Conservation (phyloP, 495 filamentous ascomycete genomes). For the Neurospora sp. region DNA sequence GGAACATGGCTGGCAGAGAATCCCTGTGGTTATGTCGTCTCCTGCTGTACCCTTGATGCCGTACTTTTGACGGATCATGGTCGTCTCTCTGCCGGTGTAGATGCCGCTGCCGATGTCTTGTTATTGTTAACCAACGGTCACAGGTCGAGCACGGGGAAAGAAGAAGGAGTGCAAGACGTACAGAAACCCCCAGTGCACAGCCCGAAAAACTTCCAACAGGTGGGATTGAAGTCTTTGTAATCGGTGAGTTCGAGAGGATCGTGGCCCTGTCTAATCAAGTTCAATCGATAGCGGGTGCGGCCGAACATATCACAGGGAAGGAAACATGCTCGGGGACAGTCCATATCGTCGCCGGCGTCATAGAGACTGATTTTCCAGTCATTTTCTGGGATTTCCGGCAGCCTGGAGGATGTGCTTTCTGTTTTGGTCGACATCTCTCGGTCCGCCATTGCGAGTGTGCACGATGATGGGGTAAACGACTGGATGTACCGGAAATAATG, state of each 20-base stretch:
- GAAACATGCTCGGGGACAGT: conserved; percentile 14
- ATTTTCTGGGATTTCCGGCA: not conserved
- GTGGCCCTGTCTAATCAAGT: conserved; percentile 1
- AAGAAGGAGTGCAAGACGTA: not conserved
- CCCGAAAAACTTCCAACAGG: conserved; percentile 11
- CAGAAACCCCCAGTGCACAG: conserved; percentile 9
- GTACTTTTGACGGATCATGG: conserved; percentile 13
- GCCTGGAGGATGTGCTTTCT: not conserved
- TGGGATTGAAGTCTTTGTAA: conserved; percentile 11
- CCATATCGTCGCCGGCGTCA: conserved; percentile 10
- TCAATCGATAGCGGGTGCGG: conserved; percentile 13
- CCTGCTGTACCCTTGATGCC: conserved; percentile 12
- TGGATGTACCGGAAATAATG: not conserved
- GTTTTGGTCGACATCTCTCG: not conserved
- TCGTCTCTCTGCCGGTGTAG: conserved; percentile 12
- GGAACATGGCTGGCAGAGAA: conserved; percentile 20
- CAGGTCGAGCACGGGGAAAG: not conserved
- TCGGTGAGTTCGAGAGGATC: conserved; percentile 13
- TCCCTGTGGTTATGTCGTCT: conserved; percentile 14
- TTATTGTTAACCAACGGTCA: not conserved
- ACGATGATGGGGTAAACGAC: not conserved
- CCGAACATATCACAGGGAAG: conserved; percentile 15
- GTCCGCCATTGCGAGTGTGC: not conserved
- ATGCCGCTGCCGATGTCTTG: conserved; percentile 19
- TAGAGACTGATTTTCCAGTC: conserved; percentile 12